Base-by-base conservation (phyloP, 257 asterid genomes). In the Scutellaria barbata region DNA sequence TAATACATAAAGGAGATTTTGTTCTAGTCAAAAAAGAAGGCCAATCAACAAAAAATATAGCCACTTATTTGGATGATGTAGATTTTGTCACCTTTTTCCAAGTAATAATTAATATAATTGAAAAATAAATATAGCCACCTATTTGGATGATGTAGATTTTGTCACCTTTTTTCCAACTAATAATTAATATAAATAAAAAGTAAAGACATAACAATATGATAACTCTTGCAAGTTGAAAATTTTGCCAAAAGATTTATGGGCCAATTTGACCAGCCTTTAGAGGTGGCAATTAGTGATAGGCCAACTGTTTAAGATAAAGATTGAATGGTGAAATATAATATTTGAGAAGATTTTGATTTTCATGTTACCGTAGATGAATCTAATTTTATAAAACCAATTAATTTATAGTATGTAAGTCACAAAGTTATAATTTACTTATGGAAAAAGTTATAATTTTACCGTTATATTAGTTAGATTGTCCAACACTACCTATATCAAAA, bases 211-310 rank as follows among this genome's bases (percentile, higher is more conserved):
- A 22, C n/a, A 16, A 1, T 56, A 46, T 22, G 2, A 22, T 22
- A 20, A 22, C 25, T 22, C 25, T 22, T 22, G 0, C 0, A 22
- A 22, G 25, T 22, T 22, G 25, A 35, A 50, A 67, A 56, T 20
- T 1, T 66, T 48, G 70, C 54, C 57, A 67, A 60, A 59, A 75
- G 43, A 68, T 59, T 59, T 59, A 25, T 68, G 64, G 66, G 59
- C 66, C 61, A 59, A 51, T 68, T 75, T 69, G 35, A 69, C 71
- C 17, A 0, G 52, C 42, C 75, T 43, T 51, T 61, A 35, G 48
- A 56, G 35, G 3, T 30, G 35, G 35, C 35, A 30, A 30, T 30
- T 1, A 30, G 35, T 30, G 35, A 30, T 5, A 30, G 5, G 35
- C 35, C 35, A 2, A 30, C 35, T 30, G 0, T 30, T 30, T 30